Evolutionary conservation across 2,329 filamentous ascomycete genomes (phyloP).

Genomic region (Colletotrichum eremochloae): DNA sequence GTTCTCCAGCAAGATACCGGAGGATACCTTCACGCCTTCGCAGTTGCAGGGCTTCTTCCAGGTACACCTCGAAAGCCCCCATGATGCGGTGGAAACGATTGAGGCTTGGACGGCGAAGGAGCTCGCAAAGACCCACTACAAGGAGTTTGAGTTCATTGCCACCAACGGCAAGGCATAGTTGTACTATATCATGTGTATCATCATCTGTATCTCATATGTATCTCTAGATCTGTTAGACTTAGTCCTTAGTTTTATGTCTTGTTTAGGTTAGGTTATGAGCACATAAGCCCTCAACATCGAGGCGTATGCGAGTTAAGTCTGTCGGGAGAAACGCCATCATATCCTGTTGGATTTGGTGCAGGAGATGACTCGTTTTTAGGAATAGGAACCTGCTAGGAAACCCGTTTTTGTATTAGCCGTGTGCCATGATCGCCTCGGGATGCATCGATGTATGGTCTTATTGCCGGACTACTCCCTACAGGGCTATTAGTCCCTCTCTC

Average conservation of each 20-base stretch:
- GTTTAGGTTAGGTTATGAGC: not conserved
- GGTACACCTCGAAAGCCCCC: slow-evolving; percentile 56
- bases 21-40: slow-evolving; percentile 62
- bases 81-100: slow-evolving; percentile 52
- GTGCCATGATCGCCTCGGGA: not conserved
- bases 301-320: not conserved
- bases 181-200: slow-evolving; percentile 10
- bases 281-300: not conserved
- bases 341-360: too few species aligned
- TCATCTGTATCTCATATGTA: slow-evolving; percentile 9
- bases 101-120: slow-evolving; percentile 54
- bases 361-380: not conserved
- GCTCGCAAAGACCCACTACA: slow-evolving; percentile 47
- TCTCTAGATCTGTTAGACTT: not conserved
- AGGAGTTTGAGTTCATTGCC: slow-evolving; percentile 48
- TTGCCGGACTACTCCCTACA: not conserved
- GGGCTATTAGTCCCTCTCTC: too few species aligned
- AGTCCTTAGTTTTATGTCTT: not conserved
- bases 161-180: slow-evolving; percentile 9
- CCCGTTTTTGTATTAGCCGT: not conserved
- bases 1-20: slow-evolving; percentile 67
- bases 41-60: slow-evolving; percentile 64
- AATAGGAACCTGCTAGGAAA: not conserved
- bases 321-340: not conserved
- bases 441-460: not conserved